phyloP scores from a whole-genome alignment of 2,329 filamentous ascomycete species.

The Hirsutella thompsonii region DNA sequence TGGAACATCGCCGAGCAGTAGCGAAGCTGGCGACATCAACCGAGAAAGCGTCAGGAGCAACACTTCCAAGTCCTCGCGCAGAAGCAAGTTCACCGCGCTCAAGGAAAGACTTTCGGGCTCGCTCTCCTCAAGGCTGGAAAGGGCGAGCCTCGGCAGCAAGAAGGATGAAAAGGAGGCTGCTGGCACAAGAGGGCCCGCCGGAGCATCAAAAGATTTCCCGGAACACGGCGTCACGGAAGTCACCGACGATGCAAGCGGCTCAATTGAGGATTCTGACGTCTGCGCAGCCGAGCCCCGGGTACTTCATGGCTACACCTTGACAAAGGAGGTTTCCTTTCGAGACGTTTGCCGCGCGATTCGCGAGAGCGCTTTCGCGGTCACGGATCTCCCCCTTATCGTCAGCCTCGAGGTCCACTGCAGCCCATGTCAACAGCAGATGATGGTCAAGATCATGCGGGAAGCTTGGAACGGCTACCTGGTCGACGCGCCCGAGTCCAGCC shows the following conservation, averaged over 20 bases:
- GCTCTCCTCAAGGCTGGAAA: slow-evolving; percentile 31
- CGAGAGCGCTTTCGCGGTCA: slow-evolving; percentile 62
- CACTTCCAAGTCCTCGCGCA: slow-evolving; percentile 38
- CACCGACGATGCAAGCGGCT: not conserved
- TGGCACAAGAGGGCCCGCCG: not conserved
- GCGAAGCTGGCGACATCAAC: slow-evolving; percentile 34
- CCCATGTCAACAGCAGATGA: slow-evolving; percentile 68
- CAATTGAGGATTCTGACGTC: slow-evolving; percentile 9
- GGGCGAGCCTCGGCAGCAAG: slow-evolving; percentile 32
- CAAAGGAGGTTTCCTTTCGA: slow-evolving; percentile 76
- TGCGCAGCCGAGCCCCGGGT: slow-evolving; percentile 57
- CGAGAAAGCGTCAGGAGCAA: slow-evolving; percentile 9
- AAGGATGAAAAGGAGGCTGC: slow-evolving; percentile 17
- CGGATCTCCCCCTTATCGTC: slow-evolving; percentile 78
- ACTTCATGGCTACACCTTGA: slow-evolving; percentile 80
- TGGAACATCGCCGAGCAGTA: slow-evolving; percentile 42
- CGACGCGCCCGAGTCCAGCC: slow-evolving; percentile 33
- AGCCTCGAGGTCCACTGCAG: slow-evolving; percentile 86
- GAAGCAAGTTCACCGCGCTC: slow-evolving; percentile 48
- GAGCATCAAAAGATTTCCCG: not conserved
- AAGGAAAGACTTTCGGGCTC: slow-evolving; percentile 39
- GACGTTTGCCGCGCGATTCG: slow-evolving; percentile 72
- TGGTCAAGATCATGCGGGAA: slow-evolving; percentile 86
- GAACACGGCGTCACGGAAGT: not conserved
- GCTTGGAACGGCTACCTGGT: slow-evolving; percentile 67